Evolutionary conservation across 169 alveolate species (phyloP).

Genomic region (Eimeria acervulina): DNA sequence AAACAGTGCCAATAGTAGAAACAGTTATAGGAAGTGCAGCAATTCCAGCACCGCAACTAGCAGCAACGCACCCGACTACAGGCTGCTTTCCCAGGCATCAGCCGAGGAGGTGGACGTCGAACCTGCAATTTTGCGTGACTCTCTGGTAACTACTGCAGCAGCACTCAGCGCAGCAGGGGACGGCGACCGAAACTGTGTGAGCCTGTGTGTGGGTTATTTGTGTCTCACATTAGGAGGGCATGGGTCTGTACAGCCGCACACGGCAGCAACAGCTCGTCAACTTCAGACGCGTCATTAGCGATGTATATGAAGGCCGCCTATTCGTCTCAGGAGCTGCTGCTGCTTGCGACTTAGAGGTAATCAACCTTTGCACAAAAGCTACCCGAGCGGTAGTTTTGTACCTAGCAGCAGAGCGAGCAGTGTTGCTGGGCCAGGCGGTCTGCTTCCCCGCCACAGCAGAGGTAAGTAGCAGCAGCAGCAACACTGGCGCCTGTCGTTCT

Average conservation of each 20-base stretch:
- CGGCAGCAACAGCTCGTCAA: slow-evolving; percentile 70
- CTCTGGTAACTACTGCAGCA: not conserved
- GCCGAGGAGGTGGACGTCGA: not conserved
- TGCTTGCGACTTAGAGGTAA: slow-evolving; percentile 72
- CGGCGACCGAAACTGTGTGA: not conserved
- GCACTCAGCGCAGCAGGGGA: not conserved
- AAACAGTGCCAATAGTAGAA: not conserved
- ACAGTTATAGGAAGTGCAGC: not conserved
- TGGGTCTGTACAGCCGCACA: slow-evolving; percentile 76
- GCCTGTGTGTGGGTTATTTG: not conserved
- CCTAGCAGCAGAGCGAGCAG: not conserved
- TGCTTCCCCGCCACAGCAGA: not conserved
- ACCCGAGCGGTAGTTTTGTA: not conserved
- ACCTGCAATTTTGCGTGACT: not conserved
- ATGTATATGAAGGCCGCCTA: slow-evolving; percentile 62
- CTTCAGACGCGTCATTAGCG: slow-evolving; percentile 66
- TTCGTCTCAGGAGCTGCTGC: slow-evolving; percentile 76
- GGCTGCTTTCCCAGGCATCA: not conserved
- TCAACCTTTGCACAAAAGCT: not conserved
- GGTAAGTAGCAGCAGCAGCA: not conserved
- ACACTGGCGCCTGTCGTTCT: not conserved
- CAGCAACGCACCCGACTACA: not conserved
- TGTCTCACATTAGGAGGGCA: slow-evolving; percentile 53
- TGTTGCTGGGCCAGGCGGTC: no score
- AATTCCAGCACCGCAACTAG: not conserved